Evolutionary conservation across 306 rosid genomes (phyloP).

Genomic region (Acacia acuminata): DNA sequence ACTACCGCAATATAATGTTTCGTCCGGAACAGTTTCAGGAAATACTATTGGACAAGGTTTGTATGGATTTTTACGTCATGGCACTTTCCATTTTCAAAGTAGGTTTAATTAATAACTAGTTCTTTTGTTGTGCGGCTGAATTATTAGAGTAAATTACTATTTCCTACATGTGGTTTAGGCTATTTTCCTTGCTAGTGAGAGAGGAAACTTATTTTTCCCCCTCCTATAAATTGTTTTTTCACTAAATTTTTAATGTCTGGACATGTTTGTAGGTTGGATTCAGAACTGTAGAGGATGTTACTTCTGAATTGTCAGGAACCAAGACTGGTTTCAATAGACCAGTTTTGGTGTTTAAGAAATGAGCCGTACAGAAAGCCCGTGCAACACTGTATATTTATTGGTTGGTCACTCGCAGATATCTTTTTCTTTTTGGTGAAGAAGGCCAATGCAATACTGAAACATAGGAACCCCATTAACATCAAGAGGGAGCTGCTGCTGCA

Average conservation of each 20-base stretch:
- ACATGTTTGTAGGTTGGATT: conserved; percentile 60
- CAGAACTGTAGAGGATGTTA: conserved; percentile 48
- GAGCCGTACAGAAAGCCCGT: conserved; percentile 17
- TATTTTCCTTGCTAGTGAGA: background rate
- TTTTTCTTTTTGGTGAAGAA: background rate
- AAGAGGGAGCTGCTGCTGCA: background rate
- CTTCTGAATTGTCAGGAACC: conserved; percentile 42
- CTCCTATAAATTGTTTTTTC: background rate
- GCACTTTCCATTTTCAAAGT: conserved; percentile 8
- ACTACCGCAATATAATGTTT: conserved; percentile 35
- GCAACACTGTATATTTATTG: background rate
- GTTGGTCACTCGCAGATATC: background rate
- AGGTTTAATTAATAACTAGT: background rate
- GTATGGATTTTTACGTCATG: conserved; percentile 8
- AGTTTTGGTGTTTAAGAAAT: conserved; percentile 63
- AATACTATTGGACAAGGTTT: conserved; percentile 85
- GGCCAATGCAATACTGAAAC: background rate
- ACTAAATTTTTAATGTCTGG: background rate
- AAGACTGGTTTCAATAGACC: conserved; percentile 68
- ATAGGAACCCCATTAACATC: background rate
- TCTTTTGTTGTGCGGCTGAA: background rate
- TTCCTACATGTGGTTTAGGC: background rate
- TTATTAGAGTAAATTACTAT: background rate
- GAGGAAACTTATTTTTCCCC: background rate
- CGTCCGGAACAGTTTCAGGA: conserved; percentile 60